These are phyloP conservation scores for Solanum sejunctum DNA, from an alignment of 257 asterid genomes.

Conservation along the genomic window DNA sequence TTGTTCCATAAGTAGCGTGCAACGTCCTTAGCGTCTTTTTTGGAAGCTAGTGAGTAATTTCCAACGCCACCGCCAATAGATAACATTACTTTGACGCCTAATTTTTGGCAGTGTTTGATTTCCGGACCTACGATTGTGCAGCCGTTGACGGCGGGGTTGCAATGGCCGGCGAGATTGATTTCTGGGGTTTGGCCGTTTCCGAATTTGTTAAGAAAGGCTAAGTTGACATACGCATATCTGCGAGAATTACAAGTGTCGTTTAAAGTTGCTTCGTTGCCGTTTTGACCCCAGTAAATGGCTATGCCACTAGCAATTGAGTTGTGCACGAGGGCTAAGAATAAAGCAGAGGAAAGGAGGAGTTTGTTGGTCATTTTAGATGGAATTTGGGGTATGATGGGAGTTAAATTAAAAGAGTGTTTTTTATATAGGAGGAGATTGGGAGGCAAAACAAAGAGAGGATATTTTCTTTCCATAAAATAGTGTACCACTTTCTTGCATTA, in stretches of 20 bases:
- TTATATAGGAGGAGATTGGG: not conserved
- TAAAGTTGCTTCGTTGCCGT: constrained; percentile 35
- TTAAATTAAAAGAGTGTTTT: not conserved
- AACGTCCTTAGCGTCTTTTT: constrained; percentile 2
- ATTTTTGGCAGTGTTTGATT: constrained; percentile 11
- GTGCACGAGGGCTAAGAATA: constrained; percentile 1
- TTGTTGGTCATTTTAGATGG: not conserved
- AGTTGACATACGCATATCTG: constrained; percentile 22
- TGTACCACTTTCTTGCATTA: not conserved
- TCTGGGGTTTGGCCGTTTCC: constrained; percentile 39
- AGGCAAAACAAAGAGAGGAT: not conserved
- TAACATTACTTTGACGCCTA: constrained; percentile 9
- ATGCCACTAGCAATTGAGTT: constrained; percentile 23
- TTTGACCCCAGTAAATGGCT: constrained; percentile 59
- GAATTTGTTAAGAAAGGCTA: constrained; percentile 36
- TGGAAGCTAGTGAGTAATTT: not conserved
- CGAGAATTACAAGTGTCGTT: constrained; percentile 39
- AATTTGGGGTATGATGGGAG: not conserved
- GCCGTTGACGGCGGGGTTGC: constrained; percentile 3
- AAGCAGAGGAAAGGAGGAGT: constrained; percentile 1
- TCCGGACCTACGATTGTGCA: constrained; percentile 10
- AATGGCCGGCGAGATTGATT: constrained; percentile 55
- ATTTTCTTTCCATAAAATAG: not conserved
- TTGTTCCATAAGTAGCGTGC: not conserved
- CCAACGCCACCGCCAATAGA: constrained; percentile 4